phyloP scores from a whole-genome alignment of 176 grass and related monocot genomes.

The Zizania latifolia region DNA sequence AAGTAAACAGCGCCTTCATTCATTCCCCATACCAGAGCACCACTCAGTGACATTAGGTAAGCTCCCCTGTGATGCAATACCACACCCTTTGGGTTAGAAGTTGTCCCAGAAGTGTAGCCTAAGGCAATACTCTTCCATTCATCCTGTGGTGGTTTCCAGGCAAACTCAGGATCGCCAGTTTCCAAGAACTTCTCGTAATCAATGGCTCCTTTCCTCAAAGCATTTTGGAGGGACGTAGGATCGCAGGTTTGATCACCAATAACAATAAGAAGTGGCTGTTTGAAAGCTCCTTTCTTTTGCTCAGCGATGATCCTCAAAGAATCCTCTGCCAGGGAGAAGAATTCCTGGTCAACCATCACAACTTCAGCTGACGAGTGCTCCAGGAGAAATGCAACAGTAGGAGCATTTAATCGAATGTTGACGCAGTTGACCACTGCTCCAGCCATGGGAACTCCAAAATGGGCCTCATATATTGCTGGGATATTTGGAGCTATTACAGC shows the following conservation, averaged over 20 bases:
- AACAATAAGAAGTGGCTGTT: slow-evolving; percentile 70
- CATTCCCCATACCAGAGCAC: slow-evolving; percentile 69
- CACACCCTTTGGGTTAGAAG: slow-evolving; percentile 82
- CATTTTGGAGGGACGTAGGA: slow-evolving; percentile 43
- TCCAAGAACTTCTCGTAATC: slow-evolving; percentile 79
- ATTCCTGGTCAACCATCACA: slow-evolving; percentile 82
- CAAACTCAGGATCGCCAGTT: slow-evolving; percentile 65
- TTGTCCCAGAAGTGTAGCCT: slow-evolving; percentile 89
- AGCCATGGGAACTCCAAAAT: slow-evolving; percentile 98
- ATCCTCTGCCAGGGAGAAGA: slow-evolving; percentile 67
- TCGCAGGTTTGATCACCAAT: slow-evolving; percentile 63
- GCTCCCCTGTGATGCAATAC: slow-evolving; percentile 87
- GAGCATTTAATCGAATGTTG: slow-evolving; percentile 76
- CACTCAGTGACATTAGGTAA: slow-evolving; percentile 80
- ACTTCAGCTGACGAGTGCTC: slow-evolving; percentile 71
- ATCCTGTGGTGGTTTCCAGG: slow-evolving; percentile 77
- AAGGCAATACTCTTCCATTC: slow-evolving; percentile 88
- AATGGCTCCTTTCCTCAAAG: slow-evolving; percentile 64
- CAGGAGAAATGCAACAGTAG: slow-evolving; percentile 70
- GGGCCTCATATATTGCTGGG: slow-evolving; percentile 83
- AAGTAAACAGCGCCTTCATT: slow-evolving; percentile 58
- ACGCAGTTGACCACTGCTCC: slow-evolving; percentile 79
- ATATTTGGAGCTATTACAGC: slow-evolving; percentile 92
- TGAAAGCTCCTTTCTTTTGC: slow-evolving; percentile 53
- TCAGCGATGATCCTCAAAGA: slow-evolving; percentile 64